Evolutionary conservation across 768 basidiomycete genomes (phyloP), one percentile per base, ranked within the genome.

Genomic region (Rubroboletus pulcherrimus): DNA sequence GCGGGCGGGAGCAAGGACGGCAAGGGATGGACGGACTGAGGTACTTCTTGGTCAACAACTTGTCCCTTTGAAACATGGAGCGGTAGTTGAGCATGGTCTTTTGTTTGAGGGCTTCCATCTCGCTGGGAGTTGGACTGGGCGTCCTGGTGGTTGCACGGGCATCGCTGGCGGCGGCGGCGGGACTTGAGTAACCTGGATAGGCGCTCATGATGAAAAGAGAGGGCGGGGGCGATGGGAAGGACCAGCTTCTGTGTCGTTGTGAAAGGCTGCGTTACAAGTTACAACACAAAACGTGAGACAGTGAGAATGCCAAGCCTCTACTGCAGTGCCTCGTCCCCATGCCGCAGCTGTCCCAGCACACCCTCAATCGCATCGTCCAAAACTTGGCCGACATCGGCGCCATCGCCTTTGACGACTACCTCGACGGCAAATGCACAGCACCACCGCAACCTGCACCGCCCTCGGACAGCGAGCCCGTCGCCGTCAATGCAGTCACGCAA

Each of bases 81-180:
- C 75, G 76, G 73, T 77, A 80, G 59, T 81, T 72, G 49, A 86
- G 57, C 33, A 80, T 73, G 0, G 74, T 66, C 5, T 64, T 75
- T 46, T 65, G 64, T 1, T 71, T 66, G 49, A 85, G 66, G 47
- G 77, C 76, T 51, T 72, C 74, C 37, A 63, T 64, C 69, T 86
- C 85, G 63, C 82, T 85, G 7, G 84, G 85, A 1, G 85, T 84
- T 0, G 85, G 85, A 60, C 83, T 85, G 14, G 84, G 84, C 5
- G 84, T 86, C 34, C 82, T 74, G 10, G 63, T 54, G 14, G 37
- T 26, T 21, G 33, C 15, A 0, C 70, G 66, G 19, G 9, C 63
- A 54, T 62, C 55, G 37, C 48, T 54, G 38, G 19, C 14, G 2
- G 31, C 42, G 2, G 60, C 55, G 0, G 39, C 35, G 15, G 64